Evolutionary conservation across 1,284 basidiomycete species (phyloP).

Genomic region (Kalmanozyma brasiliensis): DNA sequence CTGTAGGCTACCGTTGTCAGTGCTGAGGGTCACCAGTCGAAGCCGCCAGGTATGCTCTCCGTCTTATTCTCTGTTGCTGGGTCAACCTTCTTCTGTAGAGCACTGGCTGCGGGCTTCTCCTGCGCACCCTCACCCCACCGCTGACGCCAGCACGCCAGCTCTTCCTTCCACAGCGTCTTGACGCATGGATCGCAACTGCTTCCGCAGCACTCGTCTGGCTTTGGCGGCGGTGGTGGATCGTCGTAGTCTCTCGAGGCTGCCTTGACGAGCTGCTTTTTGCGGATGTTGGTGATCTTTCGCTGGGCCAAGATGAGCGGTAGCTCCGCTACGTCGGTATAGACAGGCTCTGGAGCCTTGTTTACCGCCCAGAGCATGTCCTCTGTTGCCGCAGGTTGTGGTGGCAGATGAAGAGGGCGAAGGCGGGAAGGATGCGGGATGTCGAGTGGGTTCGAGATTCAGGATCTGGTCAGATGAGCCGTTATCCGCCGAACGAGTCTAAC

Average conservation of each 20-base stretch:
- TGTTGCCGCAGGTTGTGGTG: not conserved
- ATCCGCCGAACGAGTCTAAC: not conserved
- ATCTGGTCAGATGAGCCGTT: too few species aligned
- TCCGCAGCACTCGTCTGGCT: slow-evolving; percentile 55
- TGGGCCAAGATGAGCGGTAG: slow-evolving; percentile 40
- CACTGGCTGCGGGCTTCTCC: not conserved
- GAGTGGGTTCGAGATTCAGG: too few species aligned
- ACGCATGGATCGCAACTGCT: slow-evolving; percentile 56
- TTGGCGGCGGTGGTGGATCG: slow-evolving; percentile 52
- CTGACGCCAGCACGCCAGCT: slow-evolving; percentile 46
- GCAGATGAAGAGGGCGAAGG: not conserved
- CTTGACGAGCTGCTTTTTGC: slow-evolving; percentile 53
- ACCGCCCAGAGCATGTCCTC: slow-evolving; percentile 28
- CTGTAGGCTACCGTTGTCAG: too few species aligned
- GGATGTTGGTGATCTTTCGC: slow-evolving; percentile 44
- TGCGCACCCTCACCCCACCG: slow-evolving; percentile 42
- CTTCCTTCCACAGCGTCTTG: slow-evolving; percentile 56
- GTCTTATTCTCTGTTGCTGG: slow-evolving; percentile 4
- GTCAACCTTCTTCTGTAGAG: slow-evolving; percentile 1
- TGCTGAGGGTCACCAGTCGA: slow-evolving; percentile 33
- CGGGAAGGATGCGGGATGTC: too few species aligned
- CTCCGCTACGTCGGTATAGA: slow-evolving; percentile 27
- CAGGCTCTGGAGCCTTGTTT: slow-evolving; percentile 30
- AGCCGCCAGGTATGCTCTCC: slow-evolving; percentile 29
- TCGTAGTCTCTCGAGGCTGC: slow-evolving; percentile 43